Evolutionary conservation across 1,284 basidiomycete genomes (phyloP), one percentile per base, ranked within the genome.

Genomic region (Marasmius sp.): DNA sequence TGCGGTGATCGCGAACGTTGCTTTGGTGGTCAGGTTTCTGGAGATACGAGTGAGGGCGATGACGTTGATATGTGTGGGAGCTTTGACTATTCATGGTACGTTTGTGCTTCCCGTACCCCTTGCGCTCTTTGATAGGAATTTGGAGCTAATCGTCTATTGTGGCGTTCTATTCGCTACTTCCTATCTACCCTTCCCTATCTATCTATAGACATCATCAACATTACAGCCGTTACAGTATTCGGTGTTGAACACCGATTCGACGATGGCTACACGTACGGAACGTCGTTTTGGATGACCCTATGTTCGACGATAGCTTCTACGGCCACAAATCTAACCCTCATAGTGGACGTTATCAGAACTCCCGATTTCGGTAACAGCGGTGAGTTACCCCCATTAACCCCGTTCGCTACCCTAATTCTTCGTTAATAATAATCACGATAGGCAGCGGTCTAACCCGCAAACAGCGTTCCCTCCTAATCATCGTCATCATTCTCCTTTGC

Each of bases 231-330:
- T 4, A 83, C 78, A 1, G 70, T 80, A 1, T 94, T 94, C 65
- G 91, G 87, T 33, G 78, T 88, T 0, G 75, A 83, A 50, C 88
- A 90, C 70, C 79, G 84, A 2, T 82, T 84, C 59, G 80, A 88
- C 66, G 88, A 89, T 58, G 89, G 86, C 0, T 91, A 89, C 72
- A 87, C 88, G 1, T 89, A 86, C 62, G 83, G 86, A 1, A 83
- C 90, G 68, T 81, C 91, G 0, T 95, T 88, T 70, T 95, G 92
- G 92, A 84, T 92, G 75, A 91, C 88, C 0, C 77, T 93, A 8
- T 92, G 90, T 66, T 90, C 90, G 0, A 94, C 92, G 0, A 78
- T 86, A 12, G 84, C 84, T 0, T 91, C 90, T 0, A 75, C 84
- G 0, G 73, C 87, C 58, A 90, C 88, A 11, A 95, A 93, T 66